Evolutionary conservation across 352 stramenopile genomes (phyloP).

Genomic region (Phytopythium oedochilum): DNA sequence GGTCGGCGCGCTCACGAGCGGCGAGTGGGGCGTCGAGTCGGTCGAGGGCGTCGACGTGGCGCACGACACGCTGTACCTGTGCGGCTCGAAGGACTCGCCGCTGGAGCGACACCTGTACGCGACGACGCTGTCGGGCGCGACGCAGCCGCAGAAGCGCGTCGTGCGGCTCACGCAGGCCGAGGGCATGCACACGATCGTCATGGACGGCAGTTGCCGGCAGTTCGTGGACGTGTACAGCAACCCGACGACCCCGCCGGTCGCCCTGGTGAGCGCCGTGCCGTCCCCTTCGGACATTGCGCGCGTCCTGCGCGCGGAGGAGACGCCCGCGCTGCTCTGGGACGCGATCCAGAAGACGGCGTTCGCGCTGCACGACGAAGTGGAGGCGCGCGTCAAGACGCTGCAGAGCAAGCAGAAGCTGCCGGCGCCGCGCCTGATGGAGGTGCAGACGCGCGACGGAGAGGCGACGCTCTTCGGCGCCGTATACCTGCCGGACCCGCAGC

Average conservation of each 20-base stretch:
- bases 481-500: conserved; percentile 84
- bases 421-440: conserved; percentile 59
- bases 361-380: conserved; percentile 51
- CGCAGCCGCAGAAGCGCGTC: conserved; percentile 31
- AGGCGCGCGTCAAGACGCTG: conserved; percentile 51
- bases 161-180: conserved; percentile 70
- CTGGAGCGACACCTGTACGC: conserved; percentile 92
- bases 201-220: conserved; percentile 79
- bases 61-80: conserved; percentile 86
- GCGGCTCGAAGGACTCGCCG: conserved; percentile 79
- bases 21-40: conserved; percentile 74
- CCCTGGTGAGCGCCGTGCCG: conserved; percentile 45
- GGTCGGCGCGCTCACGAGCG: conserved; percentile 59
- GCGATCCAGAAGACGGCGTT: conserved; percentile 37
- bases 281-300: conserved; percentile 8
- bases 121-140: conserved; percentile 48
- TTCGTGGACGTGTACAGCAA: conserved; percentile 87
- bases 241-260: conserved; percentile 55
- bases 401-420: conserved; percentile 44
- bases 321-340: conserved; percentile 28
- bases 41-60: conserved; percentile 79
- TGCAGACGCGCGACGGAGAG: conserved; percentile 81
- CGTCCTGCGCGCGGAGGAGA: not conserved
- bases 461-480: conserved; percentile 90
- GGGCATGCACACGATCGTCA: conserved; percentile 89